Evolutionary conservation across 495 filamentous ascomycete genomes (phyloP).

Genomic region (Aspergillus taichungensis): DNA sequence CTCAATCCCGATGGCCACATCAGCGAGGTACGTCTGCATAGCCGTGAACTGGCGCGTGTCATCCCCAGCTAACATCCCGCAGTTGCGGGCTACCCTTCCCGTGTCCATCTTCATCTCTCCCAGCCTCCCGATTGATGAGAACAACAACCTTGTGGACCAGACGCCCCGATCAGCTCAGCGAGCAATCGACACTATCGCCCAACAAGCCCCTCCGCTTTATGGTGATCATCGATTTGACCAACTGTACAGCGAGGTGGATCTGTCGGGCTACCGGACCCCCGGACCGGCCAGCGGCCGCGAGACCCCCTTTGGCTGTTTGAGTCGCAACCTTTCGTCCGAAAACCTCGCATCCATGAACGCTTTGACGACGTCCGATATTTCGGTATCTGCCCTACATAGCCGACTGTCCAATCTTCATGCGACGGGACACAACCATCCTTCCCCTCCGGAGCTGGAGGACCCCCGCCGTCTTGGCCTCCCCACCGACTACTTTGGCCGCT

Average conservation of each 20-base stretch:
- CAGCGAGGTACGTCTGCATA: conserved; percentile 57
- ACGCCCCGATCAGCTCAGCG: conserved; percentile 30
- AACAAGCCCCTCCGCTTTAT: conserved; percentile 76
- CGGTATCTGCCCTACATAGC: conserved; percentile 50
- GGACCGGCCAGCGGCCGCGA: conserved; percentile 56
- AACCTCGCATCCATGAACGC: conserved; percentile 61
- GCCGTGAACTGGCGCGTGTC: background rate
- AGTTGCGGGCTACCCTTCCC: conserved; percentile 78
- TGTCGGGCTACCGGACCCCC: conserved; percentile 67
- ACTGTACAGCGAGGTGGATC: conserved; percentile 77
- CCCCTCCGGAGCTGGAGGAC: conserved; percentile 19
- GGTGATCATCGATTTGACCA: conserved; percentile 81
- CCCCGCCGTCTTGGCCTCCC: conserved; percentile 20
- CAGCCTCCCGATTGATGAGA: conserved; percentile 71
- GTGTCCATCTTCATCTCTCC: conserved; percentile 92
- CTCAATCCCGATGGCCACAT: conserved; percentile 91
- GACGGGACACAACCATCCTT: conserved; percentile 15
- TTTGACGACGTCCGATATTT: conserved; percentile 41
- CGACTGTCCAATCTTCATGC: conserved; percentile 51
- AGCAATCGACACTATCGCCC: conserved; percentile 31
- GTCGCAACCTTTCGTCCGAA: conserved; percentile 68
- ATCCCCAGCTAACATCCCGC: conserved; percentile 6
- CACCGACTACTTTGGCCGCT: conserved; percentile 23
- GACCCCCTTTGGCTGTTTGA: conserved; percentile 69
- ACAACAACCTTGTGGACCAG: conserved; percentile 59